These are phyloP conservation scores for Osmanthus fragrans DNA, from an alignment of 257 asterid genomes.

Conservation along the genomic window DNA sequence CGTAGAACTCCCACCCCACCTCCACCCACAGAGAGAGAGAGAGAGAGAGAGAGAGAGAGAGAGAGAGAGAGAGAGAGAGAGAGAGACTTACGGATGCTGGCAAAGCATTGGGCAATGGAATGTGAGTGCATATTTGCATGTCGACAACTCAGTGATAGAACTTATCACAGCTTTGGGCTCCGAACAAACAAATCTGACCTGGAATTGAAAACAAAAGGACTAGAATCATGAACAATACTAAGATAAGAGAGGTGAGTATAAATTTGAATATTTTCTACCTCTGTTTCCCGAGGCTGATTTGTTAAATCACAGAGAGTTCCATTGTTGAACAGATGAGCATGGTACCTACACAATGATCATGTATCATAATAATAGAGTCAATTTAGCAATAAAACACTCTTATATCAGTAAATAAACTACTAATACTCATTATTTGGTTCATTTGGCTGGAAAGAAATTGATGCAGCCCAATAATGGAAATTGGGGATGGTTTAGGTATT, in stretches of 20 bases:
- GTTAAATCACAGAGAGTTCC: conserved; percentile 94
- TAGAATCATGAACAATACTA: conserved; percentile 14
- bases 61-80: conserved; percentile 26
- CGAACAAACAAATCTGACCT: conserved; percentile 97
- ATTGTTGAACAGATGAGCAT: conserved; percentile 78
- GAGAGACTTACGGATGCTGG: conserved; percentile 88
- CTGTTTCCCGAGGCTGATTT: conserved; percentile 90
- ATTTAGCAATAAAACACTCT: background rate
- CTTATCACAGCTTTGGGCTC: conserved; percentile 94
- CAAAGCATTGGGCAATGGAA: conserved; percentile 92
- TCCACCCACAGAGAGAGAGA: conserved; percentile 7
- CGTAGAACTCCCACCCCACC: background rate
- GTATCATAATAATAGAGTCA: background rate
- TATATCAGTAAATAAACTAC: conserved; percentile 8
- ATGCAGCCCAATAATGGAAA: background rate
- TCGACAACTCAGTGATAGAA: conserved; percentile 89
- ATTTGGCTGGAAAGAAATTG: background rate
- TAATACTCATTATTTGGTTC: background rate
- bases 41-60: conserved; percentile 33
- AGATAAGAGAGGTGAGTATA: conserved; percentile 13
- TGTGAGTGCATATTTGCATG: conserved; percentile 97
- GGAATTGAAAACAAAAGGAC: conserved; percentile 32
- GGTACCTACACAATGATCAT: conserved; percentile 60
- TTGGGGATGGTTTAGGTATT: background rate
- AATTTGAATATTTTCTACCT: conserved; percentile 47